Base-by-base conservation (phyloP, 495 filamentous ascomycete genomes). In the Podospora fimiseda region DNA sequence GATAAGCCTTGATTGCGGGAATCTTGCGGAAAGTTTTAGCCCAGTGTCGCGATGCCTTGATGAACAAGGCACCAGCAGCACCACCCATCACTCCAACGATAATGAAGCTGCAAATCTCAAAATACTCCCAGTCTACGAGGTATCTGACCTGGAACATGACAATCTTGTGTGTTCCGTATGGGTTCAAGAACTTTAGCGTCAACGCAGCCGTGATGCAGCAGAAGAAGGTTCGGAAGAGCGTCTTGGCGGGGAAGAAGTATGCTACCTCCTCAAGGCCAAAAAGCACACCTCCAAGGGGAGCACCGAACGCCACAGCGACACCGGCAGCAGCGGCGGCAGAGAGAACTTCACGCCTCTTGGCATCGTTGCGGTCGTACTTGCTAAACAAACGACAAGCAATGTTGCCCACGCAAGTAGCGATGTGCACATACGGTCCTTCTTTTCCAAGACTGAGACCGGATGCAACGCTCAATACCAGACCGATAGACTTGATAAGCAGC, bases 221-320 rank as follows among this genome's bases (percentile, higher is more conserved):
- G 71, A 96, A 98, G 74, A 98, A 97, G 1, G 93, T 98, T 37
- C 93, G 78, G 72, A 98, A 98, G 2, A 98, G 80, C 2, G 92
- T 96, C 70, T 98, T 97, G n/a, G 93, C 88, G 3, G 92, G 93
- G 68, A 96, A 96, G 65, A 96, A 98, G 67, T 98, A 98, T 66
- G 86, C 80, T 21, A 96, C 89, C 76, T 97, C 92, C 69, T 97
- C 92, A 20, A 97, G 71, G 50, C 90, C 89, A 67, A 97, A 97
- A 7, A 97, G 77, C 13, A 97, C 92, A 36, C 92, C 92, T 9
- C 89, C 89, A 46, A 96, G 85, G 9, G 92, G 92, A 1, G 92
- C 90, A 21, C 92, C 92, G 66, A 97, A 97, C 18, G 92, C 92
- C 15, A 97, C 92, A 14, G 90, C 89, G 23, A 97, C 92, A 57